phyloP scores from a whole-genome alignment of 805 yeast genomes.

The Teunomyces aglyptinius region DNA sequence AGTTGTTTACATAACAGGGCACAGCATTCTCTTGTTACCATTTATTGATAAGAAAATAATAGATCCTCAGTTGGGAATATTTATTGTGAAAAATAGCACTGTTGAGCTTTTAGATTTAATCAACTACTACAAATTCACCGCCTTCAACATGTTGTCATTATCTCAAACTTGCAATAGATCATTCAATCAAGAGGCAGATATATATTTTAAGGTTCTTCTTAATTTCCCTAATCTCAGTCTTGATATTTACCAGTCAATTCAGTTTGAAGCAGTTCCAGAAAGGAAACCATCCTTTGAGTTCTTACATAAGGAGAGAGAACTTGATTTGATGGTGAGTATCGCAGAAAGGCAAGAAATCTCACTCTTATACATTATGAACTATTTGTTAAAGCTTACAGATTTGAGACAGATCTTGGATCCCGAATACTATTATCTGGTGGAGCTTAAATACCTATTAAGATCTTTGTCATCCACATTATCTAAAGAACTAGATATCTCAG shows the following conservation, averaged over 20 bases:
- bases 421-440: slow-evolving; percentile 13
- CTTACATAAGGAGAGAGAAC: neutral
- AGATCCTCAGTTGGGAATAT: slow-evolving; percentile 22
- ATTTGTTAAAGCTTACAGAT: slow-evolving; percentile 17
- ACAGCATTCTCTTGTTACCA: slow-evolving; percentile 14
- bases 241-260: slow-evolving; percentile 7
- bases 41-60: slow-evolving; percentile 9
- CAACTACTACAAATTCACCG: slow-evolving; percentile 25
- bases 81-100: slow-evolving; percentile 11
- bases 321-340: slow-evolving; percentile 9
- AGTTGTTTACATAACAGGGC: slow-evolving; percentile 17
- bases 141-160: slow-evolving; percentile 24
- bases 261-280: slow-evolving; percentile 1
- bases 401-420: slow-evolving; percentile 15
- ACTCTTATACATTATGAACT: slow-evolving; percentile 25
- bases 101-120: slow-evolving; percentile 19
- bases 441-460: slow-evolving; percentile 16
- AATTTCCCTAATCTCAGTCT: slow-evolving; percentile 21
- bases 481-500: slow-evolving; percentile 22
- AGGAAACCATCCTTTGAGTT: slow-evolving; percentile 1
- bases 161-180: slow-evolving; percentile 10
- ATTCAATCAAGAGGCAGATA: slow-evolving; percentile 18
- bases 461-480: slow-evolving; percentile 22
- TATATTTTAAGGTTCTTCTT: slow-evolving; percentile 23
- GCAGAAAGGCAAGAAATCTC: slow-evolving; percentile 30